Evolutionary conservation across 352 stramenopile species (phyloP), one percentile per base, ranked within the genome.

Genomic region (Thalassiosira hispida): DNA sequence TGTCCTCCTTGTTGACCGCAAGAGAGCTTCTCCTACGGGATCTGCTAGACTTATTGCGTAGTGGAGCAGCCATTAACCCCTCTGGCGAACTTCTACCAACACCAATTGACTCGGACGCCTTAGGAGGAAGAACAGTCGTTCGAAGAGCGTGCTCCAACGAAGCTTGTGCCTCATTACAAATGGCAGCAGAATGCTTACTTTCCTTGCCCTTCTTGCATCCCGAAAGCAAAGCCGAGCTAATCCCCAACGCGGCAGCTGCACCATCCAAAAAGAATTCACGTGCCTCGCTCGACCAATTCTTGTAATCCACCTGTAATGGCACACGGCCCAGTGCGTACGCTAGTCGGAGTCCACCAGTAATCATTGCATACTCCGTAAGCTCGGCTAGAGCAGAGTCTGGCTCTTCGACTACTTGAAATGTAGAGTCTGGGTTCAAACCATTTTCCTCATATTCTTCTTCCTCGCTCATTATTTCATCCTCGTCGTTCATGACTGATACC

Each of bases 281-380:
- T 40, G 83, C 75, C 35, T 92, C 87, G 5, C 23, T 49, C 2
- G 82, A 88, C 86, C 84, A 93, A 59, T 81, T 91, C 35, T 69
- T 55, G 73, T 91, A 92, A 51, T 93, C 90, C 23, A 67, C 20
- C 55, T 85, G 70, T 0, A 68, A 12, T 12, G 80, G 73, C 25
- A 84, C 65, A 9, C 59, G 25, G 29, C 52, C 73, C 12, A 92
- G 25, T 14, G 67, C 27, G 2, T 53, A 16, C 7, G 73, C 76
- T 0, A 91, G 62, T 20, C 68, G 11, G 1, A 85, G 53, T 23
- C 86, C 84, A 49, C 66, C 33, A 6, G 72, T 27, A 18, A 86
- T 46, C 25, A 79, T 46, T 29, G 51, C 47, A 31, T 35, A 23
- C 46, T 73, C 66, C n/a, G 55, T 68, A 20, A 78, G 35, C 55